Evolutionary conservation across 768 basidiomycete genomes (phyloP).

Genomic region (Ephemerocybe angulata): DNA sequence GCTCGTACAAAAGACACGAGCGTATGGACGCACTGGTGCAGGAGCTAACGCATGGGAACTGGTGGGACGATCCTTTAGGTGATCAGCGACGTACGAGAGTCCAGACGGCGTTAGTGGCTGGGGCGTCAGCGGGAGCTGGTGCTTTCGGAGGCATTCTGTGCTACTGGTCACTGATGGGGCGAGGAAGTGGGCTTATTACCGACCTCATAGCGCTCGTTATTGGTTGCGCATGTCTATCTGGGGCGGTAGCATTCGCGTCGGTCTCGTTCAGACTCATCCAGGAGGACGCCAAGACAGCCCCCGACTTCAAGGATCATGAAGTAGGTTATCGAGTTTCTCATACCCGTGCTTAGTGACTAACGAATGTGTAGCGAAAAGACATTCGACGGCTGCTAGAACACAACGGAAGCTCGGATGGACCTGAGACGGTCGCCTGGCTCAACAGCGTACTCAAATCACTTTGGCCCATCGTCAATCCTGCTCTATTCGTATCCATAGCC

Average conservation of each 20-base stretch:
- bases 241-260: conserved; percentile 25
- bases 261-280: conserved; percentile 20
- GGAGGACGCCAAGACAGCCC: not conserved
- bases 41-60: conserved; percentile 25
- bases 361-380: not conserved
- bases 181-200: conserved; percentile 16
- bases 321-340: not conserved
- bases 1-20: conserved; percentile 16
- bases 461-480: conserved; percentile 76
- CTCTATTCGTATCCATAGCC: conserved; percentile 51
- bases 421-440: conserved; percentile 53
- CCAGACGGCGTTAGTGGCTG: conserved; percentile 29
- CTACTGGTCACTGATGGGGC: conserved; percentile 15
- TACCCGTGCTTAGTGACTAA: not conserved
- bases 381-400: conserved; percentile 5
- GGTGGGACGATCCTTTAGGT: conserved; percentile 33
- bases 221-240: conserved; percentile 24
- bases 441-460: conserved; percentile 57
- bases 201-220: conserved; percentile 19
- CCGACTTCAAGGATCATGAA: not conserved
- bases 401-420: conserved; percentile 14
- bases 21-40: conserved; percentile 27
- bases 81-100: conserved; percentile 27
- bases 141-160: conserved; percentile 20
- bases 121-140: conserved; percentile 24